These are phyloP conservation scores for Macrophomina pseudophaseolina DNA, from an alignment of 2,329 filamentous ascomycete species.

Conservation along the genomic window DNA sequence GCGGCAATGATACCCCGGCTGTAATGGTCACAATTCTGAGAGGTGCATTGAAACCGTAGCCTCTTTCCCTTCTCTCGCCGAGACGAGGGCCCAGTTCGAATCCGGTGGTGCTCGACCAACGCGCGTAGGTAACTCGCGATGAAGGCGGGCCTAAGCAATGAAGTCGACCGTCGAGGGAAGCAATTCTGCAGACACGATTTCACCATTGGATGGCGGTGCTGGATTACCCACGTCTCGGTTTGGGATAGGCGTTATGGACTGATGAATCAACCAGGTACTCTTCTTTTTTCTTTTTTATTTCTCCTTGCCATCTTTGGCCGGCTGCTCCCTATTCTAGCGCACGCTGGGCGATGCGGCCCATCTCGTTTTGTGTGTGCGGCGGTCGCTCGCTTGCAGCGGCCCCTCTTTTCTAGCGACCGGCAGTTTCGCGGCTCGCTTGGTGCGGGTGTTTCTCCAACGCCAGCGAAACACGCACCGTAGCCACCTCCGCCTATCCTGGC, in stretches of 20 bases:
- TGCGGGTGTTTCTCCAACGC: background rate
- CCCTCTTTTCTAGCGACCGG: no score
- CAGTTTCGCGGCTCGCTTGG: no score
- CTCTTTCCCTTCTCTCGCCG: slow-evolving; percentile 25
- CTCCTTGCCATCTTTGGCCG: background rate
- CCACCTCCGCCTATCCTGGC: background rate
- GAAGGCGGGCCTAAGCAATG: slow-evolving; percentile 50
- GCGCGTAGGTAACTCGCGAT: slow-evolving; percentile 48
- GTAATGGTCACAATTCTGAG: slow-evolving; percentile 28
- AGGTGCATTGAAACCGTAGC: slow-evolving; percentile 27
- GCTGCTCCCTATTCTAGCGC: background rate
- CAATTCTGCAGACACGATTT: slow-evolving; percentile 49
- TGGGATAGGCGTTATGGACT: slow-evolving; percentile 41
- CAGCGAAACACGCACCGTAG: slow-evolving; percentile 4
- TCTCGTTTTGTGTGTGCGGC: no score
- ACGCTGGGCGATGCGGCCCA: no score
- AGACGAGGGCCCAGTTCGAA: slow-evolving; percentile 47
- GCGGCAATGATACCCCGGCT: slow-evolving; percentile 1
- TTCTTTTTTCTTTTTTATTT: slow-evolving; percentile 34
- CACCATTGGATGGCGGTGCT: slow-evolving; percentile 49
- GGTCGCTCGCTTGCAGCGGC: no score
- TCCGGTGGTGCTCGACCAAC: slow-evolving; percentile 47
- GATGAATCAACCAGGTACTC: slow-evolving; percentile 41
- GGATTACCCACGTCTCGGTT: slow-evolving; percentile 47
- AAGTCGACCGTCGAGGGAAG: slow-evolving; percentile 49